phyloP scores from a whole-genome alignment of 192 early-diverging fungal genomes.

The Backusella psychrophila region DNA sequence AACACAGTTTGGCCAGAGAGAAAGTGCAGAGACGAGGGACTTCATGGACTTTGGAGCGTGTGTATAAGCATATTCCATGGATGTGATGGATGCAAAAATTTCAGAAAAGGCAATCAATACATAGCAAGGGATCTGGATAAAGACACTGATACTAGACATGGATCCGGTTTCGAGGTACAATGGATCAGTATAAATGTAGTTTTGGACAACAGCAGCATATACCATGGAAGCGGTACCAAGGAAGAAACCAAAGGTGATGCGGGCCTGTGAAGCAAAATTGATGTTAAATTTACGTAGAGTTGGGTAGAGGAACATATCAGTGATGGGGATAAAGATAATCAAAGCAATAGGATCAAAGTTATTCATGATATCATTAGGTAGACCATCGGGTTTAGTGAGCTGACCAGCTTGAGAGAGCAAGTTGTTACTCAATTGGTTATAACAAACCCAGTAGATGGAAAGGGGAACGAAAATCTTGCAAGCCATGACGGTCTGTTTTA shows the following conservation, averaged over 20 bases:
- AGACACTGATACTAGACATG: conserved; percentile 43
- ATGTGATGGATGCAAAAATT: conserved; percentile 62
- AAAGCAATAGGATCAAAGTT: conserved; percentile 57
- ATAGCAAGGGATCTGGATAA: conserved; percentile 56
- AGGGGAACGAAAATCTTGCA: conserved; percentile 62
- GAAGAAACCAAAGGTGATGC: conserved; percentile 61
- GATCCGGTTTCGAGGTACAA: conserved; percentile 36
- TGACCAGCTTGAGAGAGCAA: conserved; percentile 58
- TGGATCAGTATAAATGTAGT: conserved; percentile 55
- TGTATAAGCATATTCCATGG: conserved; percentile 66
- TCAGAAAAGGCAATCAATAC: conserved; percentile 55
- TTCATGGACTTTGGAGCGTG: conserved; percentile 62
- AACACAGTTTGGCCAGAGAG: conserved; percentile 55
- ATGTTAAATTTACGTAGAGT: conserved; percentile 50
- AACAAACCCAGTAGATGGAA: conserved; percentile 64
- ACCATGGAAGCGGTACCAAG: conserved; percentile 55
- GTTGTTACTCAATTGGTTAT: conserved; percentile 61
- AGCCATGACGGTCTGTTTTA: conserved; percentile 49
- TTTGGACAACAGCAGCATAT: conserved; percentile 57
- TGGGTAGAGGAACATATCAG: conserved; percentile 55
- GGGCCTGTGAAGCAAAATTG: conserved; percentile 47
- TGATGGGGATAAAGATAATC: conserved; percentile 55
- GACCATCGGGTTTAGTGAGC: conserved; percentile 42
- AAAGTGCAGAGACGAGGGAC: conserved; percentile 59
- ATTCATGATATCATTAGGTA: conserved; percentile 65